Base-by-base conservation (phyloP, 345 rosid species). In the Murraya koenigii region DNA sequence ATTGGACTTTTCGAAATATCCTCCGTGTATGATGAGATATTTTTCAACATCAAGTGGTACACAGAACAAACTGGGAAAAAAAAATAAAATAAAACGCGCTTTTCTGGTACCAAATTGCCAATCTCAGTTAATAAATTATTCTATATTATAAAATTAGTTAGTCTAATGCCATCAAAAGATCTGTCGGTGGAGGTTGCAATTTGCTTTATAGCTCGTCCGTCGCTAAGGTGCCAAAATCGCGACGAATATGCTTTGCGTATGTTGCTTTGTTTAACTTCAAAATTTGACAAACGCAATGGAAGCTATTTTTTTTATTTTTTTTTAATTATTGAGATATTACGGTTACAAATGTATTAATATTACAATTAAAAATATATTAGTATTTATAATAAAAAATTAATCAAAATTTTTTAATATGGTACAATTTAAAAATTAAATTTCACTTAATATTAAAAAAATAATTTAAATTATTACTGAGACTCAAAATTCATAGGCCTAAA, bases 151-250 rank as follows among this genome's bases (percentile, higher is more conserved):
- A 10, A 58, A 72, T 59, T 38, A 39, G 66, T 73, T 38, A 38
- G 9, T 73, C 49, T 0, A 19, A 0, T 4, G 66, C 66, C 35
- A 58, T 72, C 66, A 17, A 61, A 22, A 17, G n/a, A 22, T 13
- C 54, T 25, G 76, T 38, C 56, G 76, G 76, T 38, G 66, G 47
- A 36, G 30, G 36, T 39, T 23, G 66, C 35, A 58, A 58, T n/a
- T 71, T n/a, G 9, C 3, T 28, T 4, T 7, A 14, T n/a, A 1
- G 65, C 49, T 13, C 11, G 26, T 5, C 6, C 30, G 15, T 8
- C 3, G 39, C 9, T 3, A 2, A 9, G 60, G 39, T 35, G 35
- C 35, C 32, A 44, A 28, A 28, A 8, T 33, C 68, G 20, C 44
- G 14, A 17, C 39, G 71, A 49, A 69, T 4, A 8, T 10, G 2